Conservation (phyloP, 2,329 filamentous ascomycete genomes). For the Cladosporium sp. region DNA sequence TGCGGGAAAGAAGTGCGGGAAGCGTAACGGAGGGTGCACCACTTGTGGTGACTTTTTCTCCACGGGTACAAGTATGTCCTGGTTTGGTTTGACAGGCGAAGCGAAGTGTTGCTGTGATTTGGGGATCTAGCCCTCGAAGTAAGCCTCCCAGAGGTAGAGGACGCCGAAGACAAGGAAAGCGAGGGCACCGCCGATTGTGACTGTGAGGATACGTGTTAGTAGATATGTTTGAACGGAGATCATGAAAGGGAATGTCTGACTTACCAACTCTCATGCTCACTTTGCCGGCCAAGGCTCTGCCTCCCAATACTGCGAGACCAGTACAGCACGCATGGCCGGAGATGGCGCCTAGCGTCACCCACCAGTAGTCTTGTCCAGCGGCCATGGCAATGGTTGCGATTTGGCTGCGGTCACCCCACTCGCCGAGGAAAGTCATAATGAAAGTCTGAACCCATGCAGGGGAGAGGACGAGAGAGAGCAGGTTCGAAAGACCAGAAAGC, state of each 20-base stretch:
- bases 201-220: conserved; percentile 41
- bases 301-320: conserved; percentile 83
- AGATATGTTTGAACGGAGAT: neutral
- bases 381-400: conserved; percentile 99
- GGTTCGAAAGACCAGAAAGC: conserved; percentile 70
- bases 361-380: conserved; percentile 97
- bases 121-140: conserved; percentile 7
- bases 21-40: no score
- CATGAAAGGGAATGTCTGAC: conserved; percentile 39
- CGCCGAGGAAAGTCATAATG: conserved; percentile 96
- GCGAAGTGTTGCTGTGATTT: no score
- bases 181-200: conserved; percentile 84
- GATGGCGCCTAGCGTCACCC: conserved; percentile 87
- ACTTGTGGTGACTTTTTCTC: no score
- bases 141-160: conserved; percentile 74
- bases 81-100: no score
- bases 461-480: conserved; percentile 81
- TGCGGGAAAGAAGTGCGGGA: no score
- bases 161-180: conserved; percentile 89
- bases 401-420: conserved; percentile 97
- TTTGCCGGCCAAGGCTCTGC: conserved; percentile 82
- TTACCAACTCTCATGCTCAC: conserved; percentile 95
- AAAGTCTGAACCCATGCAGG: conserved; percentile 99
- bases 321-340: conserved; percentile 87
- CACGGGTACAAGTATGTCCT: no score